Evolutionary conservation across 805 yeast genomes (phyloP), one percentile per base, ranked within the genome.

Genomic region (Myxozyma neglecta): DNA sequence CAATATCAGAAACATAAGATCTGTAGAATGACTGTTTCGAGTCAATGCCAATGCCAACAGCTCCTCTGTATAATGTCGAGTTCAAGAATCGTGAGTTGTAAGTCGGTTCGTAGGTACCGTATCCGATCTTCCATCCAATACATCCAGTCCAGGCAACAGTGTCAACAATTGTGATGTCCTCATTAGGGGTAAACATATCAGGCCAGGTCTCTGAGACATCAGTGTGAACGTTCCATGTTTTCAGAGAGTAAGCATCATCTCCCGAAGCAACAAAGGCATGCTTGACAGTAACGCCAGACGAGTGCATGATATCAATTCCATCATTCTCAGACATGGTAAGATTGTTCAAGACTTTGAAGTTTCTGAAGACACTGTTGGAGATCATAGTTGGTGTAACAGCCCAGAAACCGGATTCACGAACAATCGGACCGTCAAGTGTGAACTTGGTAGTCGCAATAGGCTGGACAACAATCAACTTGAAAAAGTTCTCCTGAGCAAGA

Each of bases 121-220:
- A 60, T 16, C 64, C 64, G 13, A 60, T 46, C 36, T 60, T 60
- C 51, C 51, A 60, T n/a, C 44, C 64, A 40, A 60, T 60, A 20
- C 61, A 56, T 14, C 54, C 48, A 11, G 64, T 56, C 64, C 64
- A 60, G 3, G 64, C 64, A 32, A 60, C 61, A 13, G 64, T 56
- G 43, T 60, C 61, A 7, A n/a, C 46, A 35, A 60, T 18, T 29
- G 13, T 55, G 35, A 60, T 53, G 48, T 56, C 35, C 44, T 46
- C 9, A 32, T 42, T 50, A 9, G 56, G 53, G 16, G 39, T 42
- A n/a, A 39, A 40, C 34, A 40, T 7, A n/a, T 36, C 24, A 6
- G 64, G 64, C 56, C 60, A 60, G 42, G 32, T 24, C 14, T 32
- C 8, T 7, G 56, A 29, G 32, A 60, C 46, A 39, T 56, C 56